Conservation (phyloP, 2,329 filamentous ascomycete species). For the Bisporella sp. region DNA sequence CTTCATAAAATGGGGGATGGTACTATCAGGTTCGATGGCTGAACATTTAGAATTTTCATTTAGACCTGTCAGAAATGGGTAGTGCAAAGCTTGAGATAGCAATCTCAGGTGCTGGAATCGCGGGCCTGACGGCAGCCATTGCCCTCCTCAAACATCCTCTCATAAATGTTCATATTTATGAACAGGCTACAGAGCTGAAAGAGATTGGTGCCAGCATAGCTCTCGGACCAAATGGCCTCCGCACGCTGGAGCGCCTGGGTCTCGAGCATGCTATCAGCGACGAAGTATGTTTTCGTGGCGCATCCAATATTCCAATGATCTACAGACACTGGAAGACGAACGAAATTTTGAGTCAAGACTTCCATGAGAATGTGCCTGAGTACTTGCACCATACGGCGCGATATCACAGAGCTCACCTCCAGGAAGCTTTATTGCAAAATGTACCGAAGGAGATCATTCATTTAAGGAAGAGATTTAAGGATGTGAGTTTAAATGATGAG, state of each 20-base stretch:
- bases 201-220: slow-evolving; percentile 34
- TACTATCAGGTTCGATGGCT: neutral
- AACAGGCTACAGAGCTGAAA: slow-evolving; percentile 27
- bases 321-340: slow-evolving; percentile 32
- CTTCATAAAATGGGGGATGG: neutral
- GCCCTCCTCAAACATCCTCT: slow-evolving; percentile 24
- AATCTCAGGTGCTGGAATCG: slow-evolving; percentile 32
- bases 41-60: neutral
- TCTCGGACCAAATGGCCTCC: slow-evolving; percentile 32
- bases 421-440: slow-evolving; percentile 27
- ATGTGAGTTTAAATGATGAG: slow-evolving; percentile 9
- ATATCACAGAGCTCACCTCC: slow-evolving; percentile 30
- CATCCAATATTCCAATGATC: slow-evolving; percentile 27
- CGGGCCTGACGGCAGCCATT: slow-evolving; percentile 32
- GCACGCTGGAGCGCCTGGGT: slow-evolving; percentile 29
- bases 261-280: slow-evolving; percentile 28
- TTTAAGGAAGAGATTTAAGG: slow-evolving; percentile 23
- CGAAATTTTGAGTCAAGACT: slow-evolving; percentile 28
- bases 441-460: slow-evolving; percentile 26
- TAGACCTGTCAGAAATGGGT: neutral
- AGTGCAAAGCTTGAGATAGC: slow-evolving; percentile 12
- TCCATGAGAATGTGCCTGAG: slow-evolving; percentile 25
- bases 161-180: slow-evolving; percentile 30
- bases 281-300: slow-evolving; percentile 28
- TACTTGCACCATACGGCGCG: slow-evolving; percentile 28